phyloP scores from a whole-genome alignment of 164 flowering plant species.

The Chloranthus sessilifolius region DNA sequence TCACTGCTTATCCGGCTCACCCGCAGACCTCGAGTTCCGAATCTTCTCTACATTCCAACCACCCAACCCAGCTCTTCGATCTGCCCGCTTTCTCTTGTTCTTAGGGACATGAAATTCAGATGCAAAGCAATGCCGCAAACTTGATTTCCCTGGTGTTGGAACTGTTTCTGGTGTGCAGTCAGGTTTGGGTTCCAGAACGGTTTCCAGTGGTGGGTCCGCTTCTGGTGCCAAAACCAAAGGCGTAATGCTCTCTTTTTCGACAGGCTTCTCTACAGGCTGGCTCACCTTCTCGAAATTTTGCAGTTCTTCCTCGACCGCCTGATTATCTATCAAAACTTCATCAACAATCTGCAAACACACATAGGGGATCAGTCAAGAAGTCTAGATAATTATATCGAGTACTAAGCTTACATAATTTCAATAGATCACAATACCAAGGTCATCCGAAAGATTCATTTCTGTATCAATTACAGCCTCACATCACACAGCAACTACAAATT shows the following conservation, averaged over 20 bases:
- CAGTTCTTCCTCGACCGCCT: conserved; percentile 34
- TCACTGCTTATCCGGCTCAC: conserved; percentile 34
- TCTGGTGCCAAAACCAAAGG: conserved; percentile 18
- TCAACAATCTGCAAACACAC: conserved; percentile 46
- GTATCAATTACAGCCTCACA: too few species aligned
- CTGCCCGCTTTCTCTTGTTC: conserved; percentile 69
- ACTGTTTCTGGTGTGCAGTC: not conserved
- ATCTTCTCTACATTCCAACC: conserved; percentile 35
- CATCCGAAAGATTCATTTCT: too few species aligned
- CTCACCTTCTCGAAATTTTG: conserved; percentile 18
- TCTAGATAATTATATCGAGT: too few species aligned
- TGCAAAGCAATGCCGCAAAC: conserved; percentile 30
- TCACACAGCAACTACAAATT: too few species aligned
- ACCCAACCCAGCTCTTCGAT: conserved; percentile 58
- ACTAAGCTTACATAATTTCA: not conserved
- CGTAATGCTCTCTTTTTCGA: conserved; percentile 24
- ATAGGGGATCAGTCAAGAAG: not conserved
- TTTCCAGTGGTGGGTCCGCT: conserved; percentile 11
- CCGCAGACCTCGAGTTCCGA: conserved; percentile 27
- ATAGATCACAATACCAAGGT: not conserved
- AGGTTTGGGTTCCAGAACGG: conserved; percentile 2
- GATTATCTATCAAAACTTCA: conserved; percentile 34
- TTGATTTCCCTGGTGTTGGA: not conserved
- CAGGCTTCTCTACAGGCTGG: conserved; percentile 22
- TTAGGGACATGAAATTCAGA: conserved; percentile 45